Conservation (phyloP, 371 early-diverging fungal species). For the Mucor plumbeus region DNA sequence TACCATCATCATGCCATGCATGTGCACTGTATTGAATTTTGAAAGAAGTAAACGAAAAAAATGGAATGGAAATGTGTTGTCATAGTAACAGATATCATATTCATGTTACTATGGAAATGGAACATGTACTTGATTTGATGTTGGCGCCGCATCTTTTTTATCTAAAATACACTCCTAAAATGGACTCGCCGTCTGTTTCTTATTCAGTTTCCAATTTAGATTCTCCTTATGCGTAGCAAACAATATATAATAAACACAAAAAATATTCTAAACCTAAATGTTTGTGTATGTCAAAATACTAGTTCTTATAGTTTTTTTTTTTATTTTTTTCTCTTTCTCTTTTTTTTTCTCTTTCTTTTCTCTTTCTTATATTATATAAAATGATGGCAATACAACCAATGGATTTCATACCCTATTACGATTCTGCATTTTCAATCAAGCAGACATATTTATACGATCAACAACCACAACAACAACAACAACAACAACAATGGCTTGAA, state of each 20-base stretch:
- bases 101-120: constrained; percentile 3
- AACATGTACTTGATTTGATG: constrained; percentile 9
- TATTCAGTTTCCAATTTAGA: constrained; percentile 11
- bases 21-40: neutral
- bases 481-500: neutral
- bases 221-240: constrained; percentile 21
- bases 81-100: neutral
- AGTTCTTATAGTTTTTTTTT: neutral
- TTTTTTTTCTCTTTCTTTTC: neutral
- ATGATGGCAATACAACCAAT: constrained; percentile 3
- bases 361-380: neutral
- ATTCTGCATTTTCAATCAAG: neutral
- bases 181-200: constrained; percentile 16
- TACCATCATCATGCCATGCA: constrained; percentile 6
- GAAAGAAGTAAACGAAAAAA: neutral
- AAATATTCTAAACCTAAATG: constrained; percentile 5
- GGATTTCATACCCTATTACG: neutral
- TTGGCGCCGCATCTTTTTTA: constrained; percentile 3
- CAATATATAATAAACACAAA: neutral
- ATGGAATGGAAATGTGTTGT: neutral
- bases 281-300: constrained; percentile 17
- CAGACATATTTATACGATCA: neutral
- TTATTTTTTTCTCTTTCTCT: neutral
- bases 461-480: constrained; percentile 3
- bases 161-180: constrained; percentile 7